A percentile compares a stretch with the other conserved stretches of the same genome.
These are phyloP conservation scores for Cairneyella variabilis DNA, from an alignment of 495 filamentous ascomycete species.

Conservation along the genomic window DNA sequence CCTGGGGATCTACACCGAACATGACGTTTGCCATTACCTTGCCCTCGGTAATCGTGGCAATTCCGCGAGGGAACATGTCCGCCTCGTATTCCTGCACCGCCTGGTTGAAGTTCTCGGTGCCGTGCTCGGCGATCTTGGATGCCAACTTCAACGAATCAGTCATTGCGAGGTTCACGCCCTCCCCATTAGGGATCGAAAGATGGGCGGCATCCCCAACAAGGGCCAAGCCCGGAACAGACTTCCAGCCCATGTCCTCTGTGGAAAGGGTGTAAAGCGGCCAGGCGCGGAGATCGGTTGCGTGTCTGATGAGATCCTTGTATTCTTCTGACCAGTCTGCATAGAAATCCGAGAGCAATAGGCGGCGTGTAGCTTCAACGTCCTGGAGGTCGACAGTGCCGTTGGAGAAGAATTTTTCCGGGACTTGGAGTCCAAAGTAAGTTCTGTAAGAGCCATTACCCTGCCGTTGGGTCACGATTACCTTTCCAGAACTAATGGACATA, in stretches of 20 bases:
- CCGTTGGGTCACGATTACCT: conserved; percentile 25
- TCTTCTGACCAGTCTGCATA: conserved; percentile 28
- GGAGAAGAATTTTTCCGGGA: conserved; percentile 20
- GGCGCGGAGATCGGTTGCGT: conserved; percentile 26
- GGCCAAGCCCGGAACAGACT: conserved; percentile 37
- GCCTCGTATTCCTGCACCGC: conserved; percentile 28
- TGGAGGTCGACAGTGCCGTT: conserved; percentile 15
- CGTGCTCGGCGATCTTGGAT: conserved; percentile 27
- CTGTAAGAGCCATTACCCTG: conserved; percentile 30
- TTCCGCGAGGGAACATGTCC: conserved; percentile 26
- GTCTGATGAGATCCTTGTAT: conserved; percentile 24
- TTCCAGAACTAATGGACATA: conserved; percentile 19
- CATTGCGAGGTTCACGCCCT: conserved; percentile 35
- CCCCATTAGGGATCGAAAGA: conserved; percentile 29
- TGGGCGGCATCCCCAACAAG: conserved; percentile 63
- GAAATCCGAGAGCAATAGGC: conserved; percentile 22
- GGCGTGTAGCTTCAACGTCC: conserved; percentile 17
- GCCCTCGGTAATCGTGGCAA: conserved; percentile 16
- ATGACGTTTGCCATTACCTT: conserved; percentile 15
- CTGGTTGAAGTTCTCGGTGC: conserved; percentile 20
- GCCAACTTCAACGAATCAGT: conserved; percentile 43
- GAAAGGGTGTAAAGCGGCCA: conserved; percentile 30
- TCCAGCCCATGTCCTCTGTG: conserved; percentile 24
- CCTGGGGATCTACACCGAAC: conserved; percentile 18
- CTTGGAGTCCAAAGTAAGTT: conserved; percentile 27